Base-by-base conservation (phyloP, 306 rosid genomes). In the Leucaena leucocephala region DNA sequence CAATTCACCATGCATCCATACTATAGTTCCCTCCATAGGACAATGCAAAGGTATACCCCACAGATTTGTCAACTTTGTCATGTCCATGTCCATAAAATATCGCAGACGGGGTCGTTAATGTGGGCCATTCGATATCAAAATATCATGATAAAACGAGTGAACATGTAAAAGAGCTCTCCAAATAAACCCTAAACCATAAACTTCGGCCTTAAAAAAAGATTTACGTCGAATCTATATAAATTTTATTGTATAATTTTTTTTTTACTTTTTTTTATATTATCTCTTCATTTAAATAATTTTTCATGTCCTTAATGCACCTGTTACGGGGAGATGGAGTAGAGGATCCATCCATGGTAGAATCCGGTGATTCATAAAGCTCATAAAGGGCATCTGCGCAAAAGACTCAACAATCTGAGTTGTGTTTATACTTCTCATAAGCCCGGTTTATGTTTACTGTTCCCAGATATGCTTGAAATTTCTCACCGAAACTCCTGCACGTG, bases 371-470 rank as follows among this genome's bases (percentile, higher is more conserved):
- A 27, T 89, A 94, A 77, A 91, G 94, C 74, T 88, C 91, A 27
- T 1, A 27, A 27, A 27, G 27, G 27, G 27, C 27, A 17, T 76
- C 69, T 3, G 22, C 36, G 19, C 33, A 33, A 87, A 85, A 27
- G 62, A 42, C 35, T 93, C 98, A 74, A 82, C 97, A 91, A 76
- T 89, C 48, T 85, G 77, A 85, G 1, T 0, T 27, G 27, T 27
- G 27, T 27, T 27, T 27, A 27, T 0, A 27, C 27, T 27, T 27
- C 27, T 27, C 27, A 27, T 27, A 27, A 27, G 27, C 27, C 27
- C 27, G 27, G 1, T 27, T 27, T 27, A 27, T 27, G 27, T 27
- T 27, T 27, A 27, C 35, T 12, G 69, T 61, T 34, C 39, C 38
- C 19, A 93, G 54, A 76, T 84, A n/a, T 8, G 55, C 33, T 48